Base-by-base conservation (phyloP, 192 early-diverging fungal species). In the Backusella liffmaniae region DNA sequence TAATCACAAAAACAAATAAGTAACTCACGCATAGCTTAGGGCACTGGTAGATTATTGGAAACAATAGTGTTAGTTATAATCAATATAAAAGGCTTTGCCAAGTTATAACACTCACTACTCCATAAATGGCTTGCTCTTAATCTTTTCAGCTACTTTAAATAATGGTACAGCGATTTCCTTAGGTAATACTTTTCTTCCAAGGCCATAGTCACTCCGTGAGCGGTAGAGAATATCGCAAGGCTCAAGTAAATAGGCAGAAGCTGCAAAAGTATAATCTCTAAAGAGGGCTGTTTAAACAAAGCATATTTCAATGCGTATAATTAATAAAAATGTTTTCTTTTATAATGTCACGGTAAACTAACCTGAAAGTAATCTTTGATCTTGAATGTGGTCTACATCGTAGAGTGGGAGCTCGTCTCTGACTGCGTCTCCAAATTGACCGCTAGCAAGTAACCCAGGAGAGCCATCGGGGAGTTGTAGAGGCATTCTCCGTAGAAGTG, bases 171-270 rank as follows among this genome's bases (percentile, higher is more conserved):
- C 95, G 41, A 97, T 92, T 76, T 91, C 89, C 66, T 84, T 83
- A 32, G 96, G 95, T 66, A 96, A 77, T 12, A 94, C 77, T 39
- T 88, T 86, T 10, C 96, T 84, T 9, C 92, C 96, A 36, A 95
- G 84, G 3, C 96, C 95, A 81, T 96, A 96, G 29, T 92, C 88
- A 5, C 90, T 87, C 0, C 83, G 88, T 72, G 90, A 80, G 51
- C 92, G 84, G 82, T 87, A 91, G 80, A 91, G 82, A 46, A 95
- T 86, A 80, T 97, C 95, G 75, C 94, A 96, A 34, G 96, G 96
- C 80, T 97, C 96, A 32, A 97, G 84, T 16, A 97, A 83, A 76
- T 97, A 97, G 15, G 96, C 92, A 1, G 93, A 95, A 5, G 94
- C 93, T 32, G 92, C 85, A 74, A 96, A 94, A 12, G 94, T 94